phyloP scores from a whole-genome alignment of 768 basidiomycete genomes.

The Xanthoconium stramineum region DNA sequence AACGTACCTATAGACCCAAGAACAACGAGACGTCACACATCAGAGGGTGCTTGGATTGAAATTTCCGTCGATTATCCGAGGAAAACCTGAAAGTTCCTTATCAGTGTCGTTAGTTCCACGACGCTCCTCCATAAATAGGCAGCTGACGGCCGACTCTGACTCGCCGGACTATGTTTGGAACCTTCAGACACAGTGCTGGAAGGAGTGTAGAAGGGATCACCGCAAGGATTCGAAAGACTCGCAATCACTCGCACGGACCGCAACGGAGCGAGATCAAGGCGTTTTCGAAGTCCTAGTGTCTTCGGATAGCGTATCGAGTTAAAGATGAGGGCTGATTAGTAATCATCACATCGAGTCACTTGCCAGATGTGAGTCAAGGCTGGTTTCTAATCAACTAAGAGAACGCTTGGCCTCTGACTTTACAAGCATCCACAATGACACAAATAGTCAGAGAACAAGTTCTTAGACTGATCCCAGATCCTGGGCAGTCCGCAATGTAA shows the following conservation, averaged over 20 bases:
- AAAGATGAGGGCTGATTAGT: constrained; percentile 9
- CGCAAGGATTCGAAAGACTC: not conserved
- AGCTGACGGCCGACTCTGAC: not conserved
- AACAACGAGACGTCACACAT: not conserved
- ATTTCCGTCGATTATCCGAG: not conserved
- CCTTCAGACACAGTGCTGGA: not conserved
- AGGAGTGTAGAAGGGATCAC: not conserved
- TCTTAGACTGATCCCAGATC: constrained; percentile 48
- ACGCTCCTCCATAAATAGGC: not conserved
- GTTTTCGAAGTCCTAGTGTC: not conserved
- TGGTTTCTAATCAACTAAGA: constrained; percentile 2
- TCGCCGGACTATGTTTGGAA: constrained; percentile 6
- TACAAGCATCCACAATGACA: constrained; percentile 35
- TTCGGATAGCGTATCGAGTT: not conserved
- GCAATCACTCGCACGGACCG: not conserved
- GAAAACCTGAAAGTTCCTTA: not conserved
- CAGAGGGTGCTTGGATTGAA: not conserved
- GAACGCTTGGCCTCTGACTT: not conserved
- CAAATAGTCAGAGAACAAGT: constrained; percentile 55
- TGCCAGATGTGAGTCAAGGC: constrained; percentile 5
- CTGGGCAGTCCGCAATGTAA: constrained; percentile 52
- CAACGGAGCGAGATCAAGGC: not conserved
- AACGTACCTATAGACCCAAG: not conserved
- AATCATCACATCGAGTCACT: constrained; percentile 4
- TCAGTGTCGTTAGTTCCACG: not conserved